Conservation (phyloP, 2,329 filamentous ascomycete genomes). For the Coniochaeta sp. region DNA sequence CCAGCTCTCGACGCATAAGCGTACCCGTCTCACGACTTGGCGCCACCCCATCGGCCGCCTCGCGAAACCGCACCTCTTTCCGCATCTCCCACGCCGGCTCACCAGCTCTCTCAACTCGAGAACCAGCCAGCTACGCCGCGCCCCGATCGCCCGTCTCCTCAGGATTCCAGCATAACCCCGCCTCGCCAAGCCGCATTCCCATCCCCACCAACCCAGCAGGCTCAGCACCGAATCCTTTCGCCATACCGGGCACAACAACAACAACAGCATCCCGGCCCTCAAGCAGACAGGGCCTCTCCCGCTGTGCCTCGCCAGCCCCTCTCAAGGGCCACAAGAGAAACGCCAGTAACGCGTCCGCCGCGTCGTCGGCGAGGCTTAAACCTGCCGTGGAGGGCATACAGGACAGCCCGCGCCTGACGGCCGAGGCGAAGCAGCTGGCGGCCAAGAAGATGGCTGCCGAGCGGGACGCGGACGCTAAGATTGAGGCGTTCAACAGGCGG, state of each 20-base stretch:
- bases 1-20: constrained; percentile 34
- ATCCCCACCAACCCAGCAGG: constrained; percentile 20
- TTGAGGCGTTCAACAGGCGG: constrained; percentile 71
- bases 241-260: constrained; percentile 7
- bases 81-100: constrained; percentile 39
- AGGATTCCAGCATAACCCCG: constrained; percentile 19
- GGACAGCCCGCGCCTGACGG: constrained; percentile 41
- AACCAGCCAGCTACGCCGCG: constrained; percentile 47
- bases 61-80: constrained; percentile 9
- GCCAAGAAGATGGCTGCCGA: constrained; percentile 67
- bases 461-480: constrained; percentile 67
- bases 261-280: constrained; percentile 5
- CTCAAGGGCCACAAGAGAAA: constrained; percentile 30
- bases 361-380: constrained; percentile 14
- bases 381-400: not conserved
- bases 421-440: constrained; percentile 67
- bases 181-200: constrained; percentile 35
- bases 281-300: not conserved
- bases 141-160: constrained; percentile 31
- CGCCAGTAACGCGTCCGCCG: constrained; percentile 34
- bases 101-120: constrained; percentile 27
- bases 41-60: constrained; percentile 10
- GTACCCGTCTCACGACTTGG: constrained; percentile 30
- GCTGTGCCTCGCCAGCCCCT: not conserved
- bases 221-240: constrained; percentile 12